Percentiles rank a stretch among this genome's conserved stretches.
Conservation (phyloP, 768 basidiomycete species). For the Tricholoma terreum region DNA sequence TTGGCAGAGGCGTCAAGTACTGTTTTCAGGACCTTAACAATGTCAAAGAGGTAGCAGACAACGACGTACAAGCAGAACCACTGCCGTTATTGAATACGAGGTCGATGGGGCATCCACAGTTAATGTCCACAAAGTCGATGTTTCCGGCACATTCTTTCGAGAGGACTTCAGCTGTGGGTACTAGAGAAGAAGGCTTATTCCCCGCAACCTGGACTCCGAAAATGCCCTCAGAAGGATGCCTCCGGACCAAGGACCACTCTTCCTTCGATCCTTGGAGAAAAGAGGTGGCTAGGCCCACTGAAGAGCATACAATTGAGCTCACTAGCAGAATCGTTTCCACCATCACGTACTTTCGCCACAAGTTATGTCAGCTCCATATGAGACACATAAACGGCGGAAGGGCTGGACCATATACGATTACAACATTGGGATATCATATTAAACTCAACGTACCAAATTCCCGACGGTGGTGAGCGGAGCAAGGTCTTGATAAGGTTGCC, state of each 20-base stretch:
- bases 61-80: constrained; percentile 76
- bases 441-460: constrained; percentile 62
- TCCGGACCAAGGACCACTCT: constrained; percentile 91
- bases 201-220: constrained; percentile 96
- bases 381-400: constrained; percentile 85
- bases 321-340: neutral
- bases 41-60: neutral
- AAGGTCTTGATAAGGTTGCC: constrained; percentile 25
- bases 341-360: constrained; percentile 78
- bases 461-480: constrained; percentile 91
- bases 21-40: constrained; percentile 23
- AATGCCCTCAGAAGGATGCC: constrained; percentile 80
- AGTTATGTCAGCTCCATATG: constrained; percentile 90
- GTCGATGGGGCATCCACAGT: constrained; percentile 97
- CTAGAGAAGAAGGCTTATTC: constrained; percentile 75
- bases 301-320: neutral
- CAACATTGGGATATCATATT: neutral
- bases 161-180: constrained; percentile 79
- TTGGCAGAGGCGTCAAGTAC: constrained; percentile 83
- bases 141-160: constrained; percentile 60
- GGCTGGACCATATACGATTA: constrained; percentile 48
- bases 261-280: constrained; percentile 86
- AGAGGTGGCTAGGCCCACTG: constrained; percentile 91
- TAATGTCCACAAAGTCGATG: constrained; percentile 92
- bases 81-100: constrained; percentile 90